Evolutionary conservation across 2,329 filamentous ascomycete genomes (phyloP), one percentile per base, ranked within the genome.

Genomic region (Venturia nashicola): DNA sequence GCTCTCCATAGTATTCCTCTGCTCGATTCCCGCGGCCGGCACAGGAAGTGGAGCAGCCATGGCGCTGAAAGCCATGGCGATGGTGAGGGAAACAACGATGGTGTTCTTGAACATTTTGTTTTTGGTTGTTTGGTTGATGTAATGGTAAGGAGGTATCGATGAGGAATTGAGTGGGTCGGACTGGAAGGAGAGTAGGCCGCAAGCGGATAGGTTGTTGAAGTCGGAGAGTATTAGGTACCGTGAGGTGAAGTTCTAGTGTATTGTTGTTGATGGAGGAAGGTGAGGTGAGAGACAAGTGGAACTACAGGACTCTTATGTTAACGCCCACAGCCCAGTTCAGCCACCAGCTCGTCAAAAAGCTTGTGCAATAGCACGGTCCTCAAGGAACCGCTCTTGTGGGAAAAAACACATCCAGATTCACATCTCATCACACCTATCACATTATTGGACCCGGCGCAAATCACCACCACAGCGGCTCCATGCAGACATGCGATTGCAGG

Each of bases 211-310:
- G n/a, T n/a, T n/a, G n/a, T n/a, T n/a, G n/a, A n/a, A n/a, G n/a
- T n/a, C n/a, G n/a, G n/a, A n/a, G n/a, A 14, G 51, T 57, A 57
- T 57, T 57, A 57, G 51, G 51, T 57, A 57, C 51, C 51, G 51
- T 57, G 51, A 57, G 51, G 51, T 57, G 51, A 57, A 36, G 32
- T 57, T 57, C 51, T 57, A 57, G 51, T 57, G 51, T 57, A 57
- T 55, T 55, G 5, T 7, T 1, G 27, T 4, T 36, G 51, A 14
- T 36, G 48, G 46, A 27, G 46, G 18, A 32, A 20, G n/a, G 9
- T n/a, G n/a, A n/a, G n/a, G n/a, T n/a, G n/a, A 20, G 14, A 9
- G 5, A 55, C 7, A 14, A 8, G 51, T 3, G 18, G 51, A 34
- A 11, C 51, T n/a, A 27, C 20, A 6, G 2, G 2, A 27, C 20